Percentiles rank a stretch among this genome's conserved stretches.
Conservation (phyloP, 1,284 basidiomycete species). For the Hypsizygus ulmarius region DNA sequence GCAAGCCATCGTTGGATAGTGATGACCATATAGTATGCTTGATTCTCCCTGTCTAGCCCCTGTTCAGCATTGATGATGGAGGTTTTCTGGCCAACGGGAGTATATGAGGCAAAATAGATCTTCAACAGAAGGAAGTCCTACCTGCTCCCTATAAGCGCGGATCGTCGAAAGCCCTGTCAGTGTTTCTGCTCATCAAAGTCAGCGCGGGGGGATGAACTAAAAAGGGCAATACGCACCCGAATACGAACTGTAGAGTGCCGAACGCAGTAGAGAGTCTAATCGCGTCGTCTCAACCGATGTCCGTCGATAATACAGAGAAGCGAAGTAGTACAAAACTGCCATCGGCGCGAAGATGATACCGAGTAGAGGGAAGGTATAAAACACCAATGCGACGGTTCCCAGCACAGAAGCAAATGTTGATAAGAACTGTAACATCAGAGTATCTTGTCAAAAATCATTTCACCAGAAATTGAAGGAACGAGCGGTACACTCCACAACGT, state of each 20-base stretch:
- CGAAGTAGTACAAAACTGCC: slow-evolving; percentile 41
- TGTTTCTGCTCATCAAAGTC: slow-evolving; percentile 30
- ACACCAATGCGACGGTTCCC: slow-evolving; percentile 50
- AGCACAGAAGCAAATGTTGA: slow-evolving; percentile 42
- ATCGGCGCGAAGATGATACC: slow-evolving; percentile 53
- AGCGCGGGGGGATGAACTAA: background rate
- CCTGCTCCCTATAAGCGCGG: slow-evolving; percentile 43
- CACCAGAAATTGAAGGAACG: background rate
- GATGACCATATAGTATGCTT: slow-evolving; percentile 79
- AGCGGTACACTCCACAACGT: slow-evolving; percentile 36
- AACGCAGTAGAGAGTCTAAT: slow-evolving; percentile 62
- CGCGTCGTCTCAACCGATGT: slow-evolving; percentile 61
- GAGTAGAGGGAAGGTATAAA: slow-evolving; percentile 55
- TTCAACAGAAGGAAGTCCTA: slow-evolving; percentile 17
- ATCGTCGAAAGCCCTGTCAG: slow-evolving; percentile 46
- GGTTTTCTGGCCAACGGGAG: slow-evolving; percentile 28
- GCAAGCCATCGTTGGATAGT: slow-evolving; percentile 61
- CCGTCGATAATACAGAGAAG: slow-evolving; percentile 47
- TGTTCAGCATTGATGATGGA: slow-evolving; percentile 52
- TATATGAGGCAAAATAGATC: background rate
- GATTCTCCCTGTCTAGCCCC: slow-evolving; percentile 71
- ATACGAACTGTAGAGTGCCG: slow-evolving; percentile 50
- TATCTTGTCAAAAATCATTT: slow-evolving; percentile 19
- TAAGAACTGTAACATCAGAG: slow-evolving; percentile 38
- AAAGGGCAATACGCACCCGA: slow-evolving; percentile 29